These are phyloP conservation scores for Bimuria novae-zelandiae DNA, from an alignment of 2,329 filamentous ascomycete species.

Conservation along the genomic window DNA sequence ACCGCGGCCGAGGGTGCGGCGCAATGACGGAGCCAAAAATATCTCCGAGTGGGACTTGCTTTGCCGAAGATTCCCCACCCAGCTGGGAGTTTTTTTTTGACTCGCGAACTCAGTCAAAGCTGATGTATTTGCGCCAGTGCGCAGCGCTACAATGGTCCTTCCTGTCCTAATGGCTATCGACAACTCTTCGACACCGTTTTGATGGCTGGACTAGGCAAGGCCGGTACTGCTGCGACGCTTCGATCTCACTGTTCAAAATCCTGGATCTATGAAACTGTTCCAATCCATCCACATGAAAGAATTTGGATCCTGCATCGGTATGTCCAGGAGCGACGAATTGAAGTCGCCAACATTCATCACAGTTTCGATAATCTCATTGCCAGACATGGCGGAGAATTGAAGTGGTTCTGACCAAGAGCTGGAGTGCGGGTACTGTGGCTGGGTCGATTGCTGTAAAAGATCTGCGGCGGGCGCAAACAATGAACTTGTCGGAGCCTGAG, in stretches of 20 bases:
- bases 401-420: constrained; percentile 43
- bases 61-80: not conserved
- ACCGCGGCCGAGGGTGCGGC: too few species aligned
- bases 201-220: too few species aligned
- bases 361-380: constrained; percentile 69
- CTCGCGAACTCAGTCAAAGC: too few species aligned
- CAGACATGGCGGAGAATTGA: constrained; percentile 71
- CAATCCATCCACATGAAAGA: constrained; percentile 40
- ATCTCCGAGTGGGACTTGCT: constrained; percentile 9
- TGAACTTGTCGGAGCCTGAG: constrained; percentile 8
- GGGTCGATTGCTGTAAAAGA: constrained; percentile 9
- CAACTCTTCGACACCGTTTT: too few species aligned
- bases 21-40: constrained; percentile 15
- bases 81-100: too few species aligned
- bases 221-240: too few species aligned
- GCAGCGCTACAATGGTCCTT: too few species aligned
- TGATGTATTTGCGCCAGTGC: too few species aligned
- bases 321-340: constrained; percentile 58
- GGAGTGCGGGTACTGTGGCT: constrained; percentile 20
- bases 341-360: constrained; percentile 67
- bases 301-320: constrained; percentile 61
- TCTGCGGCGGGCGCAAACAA: constrained; percentile 12
- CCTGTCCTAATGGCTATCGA: too few species aligned
- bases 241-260: constrained; percentile 27
- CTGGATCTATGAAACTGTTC: constrained; percentile 41